Evolutionary conservation across 352 stramenopile species (phyloP).

Genomic region (Phytophthora cactorum): DNA sequence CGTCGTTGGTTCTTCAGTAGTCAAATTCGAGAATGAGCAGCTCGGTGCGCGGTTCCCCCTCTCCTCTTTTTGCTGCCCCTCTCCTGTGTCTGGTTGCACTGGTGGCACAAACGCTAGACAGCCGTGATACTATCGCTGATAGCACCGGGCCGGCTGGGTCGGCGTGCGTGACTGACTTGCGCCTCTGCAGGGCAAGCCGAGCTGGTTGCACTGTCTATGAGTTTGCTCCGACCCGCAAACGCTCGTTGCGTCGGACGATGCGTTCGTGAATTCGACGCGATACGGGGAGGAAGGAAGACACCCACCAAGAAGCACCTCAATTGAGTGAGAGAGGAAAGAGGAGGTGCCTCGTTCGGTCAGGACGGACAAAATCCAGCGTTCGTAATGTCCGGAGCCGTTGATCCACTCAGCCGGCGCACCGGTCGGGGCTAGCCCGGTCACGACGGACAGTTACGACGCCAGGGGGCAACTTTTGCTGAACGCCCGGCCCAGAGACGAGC

Average conservation of each 20-base stretch:
- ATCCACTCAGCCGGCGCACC: conserved; percentile 15
- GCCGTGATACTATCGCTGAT: conserved; percentile 42
- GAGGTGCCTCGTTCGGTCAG: conserved; percentile 15
- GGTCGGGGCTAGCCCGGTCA: conserved; percentile 5
- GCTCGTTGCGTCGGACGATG: conserved; percentile 28
- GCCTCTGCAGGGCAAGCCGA: conserved; percentile 21
- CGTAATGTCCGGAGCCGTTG: conserved; percentile 33
- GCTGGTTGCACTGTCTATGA: conserved; percentile 40
- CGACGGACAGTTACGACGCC: conserved; percentile 16
- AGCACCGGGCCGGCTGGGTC: conserved; percentile 22
- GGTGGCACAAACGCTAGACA: conserved; percentile 36
- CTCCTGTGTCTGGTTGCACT: conserved; percentile 41
- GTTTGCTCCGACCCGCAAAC: conserved; percentile 30
- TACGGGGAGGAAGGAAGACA: background rate
- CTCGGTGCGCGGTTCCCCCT: conserved; percentile 11
- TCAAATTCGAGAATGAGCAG: conserved; percentile 44
- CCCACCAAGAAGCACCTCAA: conserved; percentile 12
- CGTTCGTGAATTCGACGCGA: conserved; percentile 20
- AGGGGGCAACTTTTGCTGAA: conserved; percentile 30
- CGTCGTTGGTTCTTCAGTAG: conserved; percentile 17
- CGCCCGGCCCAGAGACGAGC: conserved; percentile 17
- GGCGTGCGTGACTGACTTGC: conserved; percentile 34
- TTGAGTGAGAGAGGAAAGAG: conserved; percentile 23
- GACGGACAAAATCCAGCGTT: conserved; percentile 39
- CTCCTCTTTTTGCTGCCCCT: conserved; percentile 21